Evolutionary conservation across 768 basidiomycete species (phyloP).

Genomic region (Mycena latifolia): DNA sequence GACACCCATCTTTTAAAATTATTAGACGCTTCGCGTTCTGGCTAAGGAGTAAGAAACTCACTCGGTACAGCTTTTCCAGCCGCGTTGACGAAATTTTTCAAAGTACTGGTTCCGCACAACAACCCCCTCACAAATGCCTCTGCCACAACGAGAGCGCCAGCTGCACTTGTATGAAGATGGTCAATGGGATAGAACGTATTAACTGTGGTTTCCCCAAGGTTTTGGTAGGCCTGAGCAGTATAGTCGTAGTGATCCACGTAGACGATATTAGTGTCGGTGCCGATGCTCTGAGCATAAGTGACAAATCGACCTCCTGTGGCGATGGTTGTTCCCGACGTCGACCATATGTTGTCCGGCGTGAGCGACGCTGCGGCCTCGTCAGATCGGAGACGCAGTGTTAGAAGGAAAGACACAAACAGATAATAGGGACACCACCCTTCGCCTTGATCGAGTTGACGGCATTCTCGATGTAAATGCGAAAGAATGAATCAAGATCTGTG

Average conservation of each 20-base stretch:
- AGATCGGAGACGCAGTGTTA: not conserved
- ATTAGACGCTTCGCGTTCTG: too few relatives aligned
- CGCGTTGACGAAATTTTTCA: conserved; percentile 42
- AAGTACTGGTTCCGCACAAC: conserved; percentile 43
- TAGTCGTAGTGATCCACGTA: conserved; percentile 51
- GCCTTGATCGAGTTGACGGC: conserved; percentile 46
- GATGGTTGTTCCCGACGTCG: conserved; percentile 30
- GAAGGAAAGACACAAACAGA: conserved; percentile 39
- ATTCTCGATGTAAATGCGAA: conserved; percentile 50
- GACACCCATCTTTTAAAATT: conserved; percentile 23
- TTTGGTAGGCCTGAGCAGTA: conserved; percentile 45
- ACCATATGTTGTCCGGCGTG: conserved; percentile 52
- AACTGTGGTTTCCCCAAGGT: conserved; percentile 41
- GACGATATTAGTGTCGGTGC: conserved; percentile 38
- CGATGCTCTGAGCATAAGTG: conserved; percentile 43
- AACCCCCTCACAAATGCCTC: conserved; percentile 50
- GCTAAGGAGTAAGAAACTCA: not conserved
- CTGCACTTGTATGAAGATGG: conserved; percentile 49
- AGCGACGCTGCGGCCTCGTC: conserved; percentile 18
- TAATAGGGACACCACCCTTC: conserved; percentile 50
- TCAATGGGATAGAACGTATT: conserved; percentile 49
- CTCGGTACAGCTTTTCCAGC: conserved; percentile 32
- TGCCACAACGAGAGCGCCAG: conserved; percentile 50
- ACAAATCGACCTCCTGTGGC: conserved; percentile 46
- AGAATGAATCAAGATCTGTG: conserved; percentile 46